These are phyloP conservation scores for Pythium dissimile DNA, from an alignment of 352 stramenopile species.

Conservation along the genomic window DNA sequence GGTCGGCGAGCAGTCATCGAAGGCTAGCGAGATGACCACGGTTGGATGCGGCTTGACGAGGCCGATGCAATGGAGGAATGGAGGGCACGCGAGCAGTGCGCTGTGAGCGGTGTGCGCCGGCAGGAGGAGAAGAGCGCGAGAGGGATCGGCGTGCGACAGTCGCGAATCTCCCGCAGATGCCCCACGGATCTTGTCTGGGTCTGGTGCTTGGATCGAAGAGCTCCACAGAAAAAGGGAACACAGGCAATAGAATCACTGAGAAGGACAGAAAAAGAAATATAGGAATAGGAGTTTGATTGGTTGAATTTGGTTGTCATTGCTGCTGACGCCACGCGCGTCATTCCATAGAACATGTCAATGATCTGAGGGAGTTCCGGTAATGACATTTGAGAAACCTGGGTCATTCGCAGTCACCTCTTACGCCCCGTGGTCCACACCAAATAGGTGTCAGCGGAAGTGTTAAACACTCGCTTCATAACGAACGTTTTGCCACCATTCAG, in stretches of 20 bases:
- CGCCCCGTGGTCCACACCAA: too few species aligned
- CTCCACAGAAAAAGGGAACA: neutral
- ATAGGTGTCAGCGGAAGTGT: too few species aligned
- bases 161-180: neutral
- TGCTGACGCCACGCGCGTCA: neutral
- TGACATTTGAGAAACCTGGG: too few species aligned
- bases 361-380: too few species aligned
- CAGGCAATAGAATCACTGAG: neutral
- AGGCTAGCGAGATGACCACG: neutral
- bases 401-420: too few species aligned
- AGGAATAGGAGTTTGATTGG: constrained; percentile 1
- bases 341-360: too few species aligned
- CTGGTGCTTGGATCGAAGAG: constrained; percentile 13
- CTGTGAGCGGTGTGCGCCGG: neutral
- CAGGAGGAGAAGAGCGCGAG: neutral
- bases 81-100: neutral
- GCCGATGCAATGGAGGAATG: neutral
- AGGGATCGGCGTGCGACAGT: neutral
- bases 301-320: neutral
- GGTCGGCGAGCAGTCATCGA: constrained; percentile 13
- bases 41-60: neutral
- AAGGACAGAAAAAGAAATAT: constrained; percentile 4
- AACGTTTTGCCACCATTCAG: too few species aligned
- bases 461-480: too few species aligned
- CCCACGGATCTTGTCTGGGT: constrained; percentile 4